Percentiles rank a stretch among this genome's conserved stretches.
Evolutionary conservation across 2,329 filamentous ascomycete genomes (phyloP).

Genomic region (Xylaria sp.): DNA sequence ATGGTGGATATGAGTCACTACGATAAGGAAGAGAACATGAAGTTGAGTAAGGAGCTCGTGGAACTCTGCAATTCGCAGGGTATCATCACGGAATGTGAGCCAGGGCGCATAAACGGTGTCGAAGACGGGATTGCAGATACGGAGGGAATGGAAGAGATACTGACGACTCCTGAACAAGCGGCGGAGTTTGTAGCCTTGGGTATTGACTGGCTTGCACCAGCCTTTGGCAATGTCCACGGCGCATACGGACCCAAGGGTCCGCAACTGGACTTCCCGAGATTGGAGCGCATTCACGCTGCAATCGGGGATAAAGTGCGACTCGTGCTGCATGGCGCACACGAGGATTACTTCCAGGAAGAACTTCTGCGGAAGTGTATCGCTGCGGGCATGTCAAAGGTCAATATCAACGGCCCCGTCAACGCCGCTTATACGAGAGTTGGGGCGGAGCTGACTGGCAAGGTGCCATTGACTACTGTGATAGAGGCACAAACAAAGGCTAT

Average conservation of each 20-base stretch:
- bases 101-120: conserved; percentile 12
- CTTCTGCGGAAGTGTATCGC: conserved; percentile 17
- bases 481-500: conserved; percentile 22
- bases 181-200: conserved; percentile 16
- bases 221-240: conserved; percentile 17
- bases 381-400: conserved; percentile 16
- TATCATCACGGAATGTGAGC: conserved; percentile 15
- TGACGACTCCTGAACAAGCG: conserved; percentile 15
- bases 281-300: conserved; percentile 13
- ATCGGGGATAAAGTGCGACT: conserved; percentile 8
- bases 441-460: conserved; percentile 19
- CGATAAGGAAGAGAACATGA: conserved; percentile 14
- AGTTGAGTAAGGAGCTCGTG: conserved; percentile 4
- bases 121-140: conserved; percentile 14
- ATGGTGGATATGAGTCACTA: conserved; percentile 19
- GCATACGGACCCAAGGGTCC: conserved; percentile 9
- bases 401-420: conserved; percentile 24
- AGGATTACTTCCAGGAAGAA: conserved; percentile 19
- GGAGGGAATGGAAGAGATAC: conserved; percentile 12
- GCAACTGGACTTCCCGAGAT: conserved; percentile 15
- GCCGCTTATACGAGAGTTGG: conserved; percentile 11
- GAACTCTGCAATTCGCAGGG: conserved; percentile 10
- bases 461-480: conserved; percentile 18
- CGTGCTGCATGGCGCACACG: conserved; percentile 15
- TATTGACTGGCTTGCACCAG: conserved; percentile 14